Conservation (phyloP, 192 early-diverging fungal genomes). For the Backusella tarrabulga region DNA sequence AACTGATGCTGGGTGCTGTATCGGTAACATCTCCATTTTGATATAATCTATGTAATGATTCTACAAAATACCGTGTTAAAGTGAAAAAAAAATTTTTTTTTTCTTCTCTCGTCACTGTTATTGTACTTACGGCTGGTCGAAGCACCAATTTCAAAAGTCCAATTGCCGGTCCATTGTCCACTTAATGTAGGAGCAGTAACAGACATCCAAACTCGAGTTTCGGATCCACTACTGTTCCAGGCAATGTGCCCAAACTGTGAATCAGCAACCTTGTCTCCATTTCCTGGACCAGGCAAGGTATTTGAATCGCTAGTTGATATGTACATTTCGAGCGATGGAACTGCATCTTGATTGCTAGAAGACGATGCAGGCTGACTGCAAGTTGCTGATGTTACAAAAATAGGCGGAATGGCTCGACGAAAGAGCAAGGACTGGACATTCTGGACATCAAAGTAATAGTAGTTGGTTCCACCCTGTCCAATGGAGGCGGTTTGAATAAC, state of each 20-base stretch:
- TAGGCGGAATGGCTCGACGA: background rate
- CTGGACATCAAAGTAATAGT: conserved; percentile 19
- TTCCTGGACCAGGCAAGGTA: conserved; percentile 26
- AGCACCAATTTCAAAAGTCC: conserved; percentile 35
- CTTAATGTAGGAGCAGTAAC: conserved; percentile 21
- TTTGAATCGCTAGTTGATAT: conserved; percentile 18
- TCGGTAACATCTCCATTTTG: background rate
- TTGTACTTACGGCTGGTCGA: conserved; percentile 29
- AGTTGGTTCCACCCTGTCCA: background rate
- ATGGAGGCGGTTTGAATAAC: background rate
- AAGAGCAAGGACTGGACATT: background rate
- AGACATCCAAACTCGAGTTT: conserved; percentile 26
- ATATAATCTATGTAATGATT: background rate
- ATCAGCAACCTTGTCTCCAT: conserved; percentile 11
- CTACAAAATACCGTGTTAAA: background rate
- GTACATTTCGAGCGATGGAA: conserved; percentile 29
- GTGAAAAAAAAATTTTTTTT: too few relatives aligned
- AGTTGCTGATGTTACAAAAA: conserved; percentile 30
- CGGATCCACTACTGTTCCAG: conserved; percentile 7
- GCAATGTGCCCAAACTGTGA: conserved; percentile 11
- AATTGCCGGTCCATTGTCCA: conserved; percentile 25
- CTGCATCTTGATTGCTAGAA: background rate
- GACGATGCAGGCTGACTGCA: conserved; percentile 31
- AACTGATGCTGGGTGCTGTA: background rate
- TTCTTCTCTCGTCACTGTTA: background rate